Evolutionary conservation across 257 asterid species (phyloP).

Genomic region (Fraxinus excelsior): DNA sequence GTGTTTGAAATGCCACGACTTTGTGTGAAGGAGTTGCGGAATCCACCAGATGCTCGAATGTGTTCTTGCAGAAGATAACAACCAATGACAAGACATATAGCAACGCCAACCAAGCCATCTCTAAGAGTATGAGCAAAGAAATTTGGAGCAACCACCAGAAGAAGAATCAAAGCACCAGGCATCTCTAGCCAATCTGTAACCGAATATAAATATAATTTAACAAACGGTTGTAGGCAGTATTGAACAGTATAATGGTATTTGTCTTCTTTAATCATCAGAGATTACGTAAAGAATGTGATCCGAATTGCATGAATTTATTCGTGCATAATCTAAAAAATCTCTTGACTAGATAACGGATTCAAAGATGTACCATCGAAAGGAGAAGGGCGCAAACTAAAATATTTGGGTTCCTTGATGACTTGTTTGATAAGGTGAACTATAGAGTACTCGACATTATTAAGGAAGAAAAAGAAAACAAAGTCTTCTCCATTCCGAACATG

Average conservation of each 20-base stretch:
- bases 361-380: neutral
- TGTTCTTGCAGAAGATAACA: slow-evolving; percentile 89
- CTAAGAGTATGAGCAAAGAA: slow-evolving; percentile 51
- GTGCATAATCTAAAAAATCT: neutral
- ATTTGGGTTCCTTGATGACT: neutral
- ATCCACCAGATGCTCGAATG: slow-evolving; percentile 89
- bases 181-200: slow-evolving; percentile 77
- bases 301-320: neutral
- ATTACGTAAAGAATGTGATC: neutral
- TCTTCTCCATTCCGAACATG: neutral
- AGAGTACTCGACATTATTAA: neutral
- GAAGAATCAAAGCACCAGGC: slow-evolving; percentile 71
- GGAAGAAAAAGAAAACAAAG: neutral
- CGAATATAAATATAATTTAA: too few relatives aligned
- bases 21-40: slow-evolving; percentile 81
- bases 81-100: slow-evolving; percentile 64
- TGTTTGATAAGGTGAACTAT: neutral
- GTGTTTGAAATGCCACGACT: slow-evolving; percentile 75
- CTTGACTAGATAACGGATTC: neutral
- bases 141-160: slow-evolving; percentile 74
- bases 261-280: neutral
- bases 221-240: too few relatives aligned
- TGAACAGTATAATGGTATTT: too few relatives aligned
- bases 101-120: slow-evolving; percentile 44
- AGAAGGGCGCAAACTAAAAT: neutral